Evolutionary conservation across 169 alveolate genomes (phyloP).

Genomic region (Cyclospora cayetanensis): DNA sequence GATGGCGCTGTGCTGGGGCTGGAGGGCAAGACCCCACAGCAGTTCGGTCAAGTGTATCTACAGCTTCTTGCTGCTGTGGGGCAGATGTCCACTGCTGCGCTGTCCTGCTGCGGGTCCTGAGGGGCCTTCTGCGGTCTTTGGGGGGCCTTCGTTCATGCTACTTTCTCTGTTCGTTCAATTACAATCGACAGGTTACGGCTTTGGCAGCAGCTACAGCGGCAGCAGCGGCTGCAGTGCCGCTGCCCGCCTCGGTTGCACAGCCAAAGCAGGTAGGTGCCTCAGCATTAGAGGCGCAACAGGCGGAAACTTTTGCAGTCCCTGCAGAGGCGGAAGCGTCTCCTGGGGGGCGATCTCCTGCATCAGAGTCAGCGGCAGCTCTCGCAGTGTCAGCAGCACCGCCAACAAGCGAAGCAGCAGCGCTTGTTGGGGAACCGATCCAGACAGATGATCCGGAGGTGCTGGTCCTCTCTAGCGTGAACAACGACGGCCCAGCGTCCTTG

Average conservation of each 20-base stretch:
- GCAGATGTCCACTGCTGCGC: slow-evolving; percentile 38
- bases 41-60: slow-evolving; percentile 27
- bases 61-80: slow-evolving; percentile 47
- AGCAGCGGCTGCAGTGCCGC: not conserved
- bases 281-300: not conserved
- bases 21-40: slow-evolving; percentile 12
- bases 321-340: not conserved
- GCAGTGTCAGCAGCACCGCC: not conserved
- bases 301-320: too few relatives aligned
- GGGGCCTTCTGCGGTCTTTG: slow-evolving; percentile 19
- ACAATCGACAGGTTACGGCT: not conserved
- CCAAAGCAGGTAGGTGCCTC: not conserved
- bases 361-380: not conserved
- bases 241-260: not conserved
- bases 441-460: slow-evolving; percentile 24
- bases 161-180: slow-evolving; percentile 20
- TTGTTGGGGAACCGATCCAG: not conserved
- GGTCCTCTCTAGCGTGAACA: not conserved
- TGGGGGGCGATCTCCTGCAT: not conserved
- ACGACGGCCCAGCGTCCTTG: not conserved
- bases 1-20: not conserved
- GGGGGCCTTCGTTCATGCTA: slow-evolving; percentile 45
- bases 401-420: not conserved
- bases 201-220: slow-evolving; percentile 6
- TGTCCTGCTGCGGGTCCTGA: slow-evolving; percentile 54